Evolutionary conservation across 2,329 filamentous ascomycete genomes (phyloP).

Genomic region (Metarhizium anisopliae): DNA sequence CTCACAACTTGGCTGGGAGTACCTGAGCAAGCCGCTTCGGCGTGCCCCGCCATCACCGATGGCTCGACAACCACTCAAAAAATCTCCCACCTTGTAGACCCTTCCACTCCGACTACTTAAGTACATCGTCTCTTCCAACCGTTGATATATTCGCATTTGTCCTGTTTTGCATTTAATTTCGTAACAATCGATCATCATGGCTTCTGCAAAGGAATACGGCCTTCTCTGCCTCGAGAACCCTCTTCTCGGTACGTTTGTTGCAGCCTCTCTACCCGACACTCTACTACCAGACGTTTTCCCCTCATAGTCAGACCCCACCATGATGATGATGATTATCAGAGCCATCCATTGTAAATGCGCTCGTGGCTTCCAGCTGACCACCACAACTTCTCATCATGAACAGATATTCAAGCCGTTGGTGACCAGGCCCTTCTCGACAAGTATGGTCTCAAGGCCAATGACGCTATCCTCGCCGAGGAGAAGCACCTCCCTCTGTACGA

Average conservation of each 20-base stretch:
- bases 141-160: background rate
- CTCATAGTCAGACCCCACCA: background rate
- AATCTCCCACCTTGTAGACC: background rate
- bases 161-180: background rate
- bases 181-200: conserved; percentile 42
- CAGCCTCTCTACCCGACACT: background rate
- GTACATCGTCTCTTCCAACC: background rate
- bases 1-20: too few relatives aligned
- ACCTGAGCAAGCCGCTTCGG: background rate
- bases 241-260: conserved; percentile 62
- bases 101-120: background rate
- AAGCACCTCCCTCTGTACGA: conserved; percentile 88
- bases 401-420: conserved; percentile 85
- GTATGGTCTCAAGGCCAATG: conserved; percentile 90
- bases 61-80: background rate
- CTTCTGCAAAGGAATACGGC: conserved; percentile 68
- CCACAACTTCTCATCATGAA: background rate
- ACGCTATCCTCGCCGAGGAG: conserved; percentile 91
- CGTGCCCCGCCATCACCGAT: background rate
- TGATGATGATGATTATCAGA: background rate
- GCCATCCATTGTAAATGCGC: background rate
- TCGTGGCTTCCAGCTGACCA: background rate
- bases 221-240: conserved; percentile 96
- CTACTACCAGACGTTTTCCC: background rate
- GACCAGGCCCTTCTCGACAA: conserved; percentile 80